phyloP scores from a whole-genome alignment of 257 asterid species.

The Apocynum venetum region DNA sequence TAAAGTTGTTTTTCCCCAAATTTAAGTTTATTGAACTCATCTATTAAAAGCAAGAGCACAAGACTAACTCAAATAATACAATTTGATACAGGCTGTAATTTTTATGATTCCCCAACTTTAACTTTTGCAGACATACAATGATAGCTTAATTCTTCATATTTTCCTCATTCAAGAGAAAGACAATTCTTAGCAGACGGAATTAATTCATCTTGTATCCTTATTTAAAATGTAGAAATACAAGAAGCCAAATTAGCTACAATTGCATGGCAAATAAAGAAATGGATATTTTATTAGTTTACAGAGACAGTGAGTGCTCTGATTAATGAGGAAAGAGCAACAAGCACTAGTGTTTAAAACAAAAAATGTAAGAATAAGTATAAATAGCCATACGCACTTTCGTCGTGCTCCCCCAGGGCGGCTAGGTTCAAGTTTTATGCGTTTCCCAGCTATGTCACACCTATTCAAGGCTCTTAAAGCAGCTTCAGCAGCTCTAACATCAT shows the following conservation, averaged over 20 bases:
- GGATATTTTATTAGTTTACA: background rate
- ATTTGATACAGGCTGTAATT: background rate
- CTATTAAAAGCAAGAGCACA: background rate
- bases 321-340: background rate
- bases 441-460: constrained; percentile 79
- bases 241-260: background rate
- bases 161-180: background rate
- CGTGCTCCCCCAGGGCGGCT: constrained; percentile 95
- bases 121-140: background rate
- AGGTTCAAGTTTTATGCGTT: constrained; percentile 80
- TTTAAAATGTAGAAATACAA: background rate
- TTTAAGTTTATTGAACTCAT: background rate
- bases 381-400: constrained; percentile 48
- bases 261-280: background rate
- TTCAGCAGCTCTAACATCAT: constrained; percentile 84
- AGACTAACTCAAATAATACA: background rate
- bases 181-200: background rate
- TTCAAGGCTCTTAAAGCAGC: constrained; percentile 78
- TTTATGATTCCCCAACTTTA: background rate
- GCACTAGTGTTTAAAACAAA: background rate
- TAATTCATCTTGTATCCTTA: background rate
- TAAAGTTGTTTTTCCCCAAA: background rate
- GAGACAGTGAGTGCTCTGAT: background rate
- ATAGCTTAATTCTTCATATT: background rate
- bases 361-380: background rate